Conservation (phyloP, 2,329 filamentous ascomycete genomes). For the Shiraia sp. region DNA sequence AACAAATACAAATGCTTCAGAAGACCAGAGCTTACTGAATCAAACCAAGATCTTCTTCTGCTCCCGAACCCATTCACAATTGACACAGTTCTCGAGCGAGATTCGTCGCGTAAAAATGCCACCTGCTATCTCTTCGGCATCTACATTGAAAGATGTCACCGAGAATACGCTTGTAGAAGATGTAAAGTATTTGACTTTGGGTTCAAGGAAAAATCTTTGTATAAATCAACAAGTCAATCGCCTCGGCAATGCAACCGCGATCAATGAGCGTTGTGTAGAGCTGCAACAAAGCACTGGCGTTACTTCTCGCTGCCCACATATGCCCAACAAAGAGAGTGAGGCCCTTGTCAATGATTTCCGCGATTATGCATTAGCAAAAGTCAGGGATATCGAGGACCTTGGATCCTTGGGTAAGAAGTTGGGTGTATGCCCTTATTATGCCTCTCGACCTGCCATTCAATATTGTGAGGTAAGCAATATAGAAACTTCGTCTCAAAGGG, state of each 20-base stretch:
- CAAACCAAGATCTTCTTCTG: slow-evolving; percentile 88
- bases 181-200: slow-evolving; percentile 80
- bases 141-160: slow-evolving; percentile 8
- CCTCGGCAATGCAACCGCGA: slow-evolving; percentile 72
- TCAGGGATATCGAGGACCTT: slow-evolving; percentile 94
- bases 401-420: slow-evolving; percentile 76
- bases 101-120: slow-evolving; percentile 78
- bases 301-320: slow-evolving; percentile 72
- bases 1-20: slow-evolving; percentile 45
- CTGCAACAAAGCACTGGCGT: slow-evolving; percentile 72
- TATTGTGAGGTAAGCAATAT: slow-evolving; percentile 65
- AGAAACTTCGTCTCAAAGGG: background rate
- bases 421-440: slow-evolving; percentile 92
- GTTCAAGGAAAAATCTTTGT: slow-evolving; percentile 84
- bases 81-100: slow-evolving; percentile 86
- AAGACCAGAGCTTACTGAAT: slow-evolving; percentile 59
- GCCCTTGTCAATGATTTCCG: slow-evolving; percentile 77
- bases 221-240: slow-evolving; percentile 83
- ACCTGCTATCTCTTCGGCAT: slow-evolving; percentile 59
- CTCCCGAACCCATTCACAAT: slow-evolving; percentile 88
- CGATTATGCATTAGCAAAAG: slow-evolving; percentile 78
- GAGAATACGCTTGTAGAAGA: slow-evolving; percentile 55
- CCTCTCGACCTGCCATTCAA: slow-evolving; percentile 81
- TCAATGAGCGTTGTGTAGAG: slow-evolving; percentile 92
- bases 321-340: slow-evolving; percentile 78